phyloP scores from a whole-genome alignment of 768 basidiomycete genomes.

The Panaeolus papilionaceus region DNA sequence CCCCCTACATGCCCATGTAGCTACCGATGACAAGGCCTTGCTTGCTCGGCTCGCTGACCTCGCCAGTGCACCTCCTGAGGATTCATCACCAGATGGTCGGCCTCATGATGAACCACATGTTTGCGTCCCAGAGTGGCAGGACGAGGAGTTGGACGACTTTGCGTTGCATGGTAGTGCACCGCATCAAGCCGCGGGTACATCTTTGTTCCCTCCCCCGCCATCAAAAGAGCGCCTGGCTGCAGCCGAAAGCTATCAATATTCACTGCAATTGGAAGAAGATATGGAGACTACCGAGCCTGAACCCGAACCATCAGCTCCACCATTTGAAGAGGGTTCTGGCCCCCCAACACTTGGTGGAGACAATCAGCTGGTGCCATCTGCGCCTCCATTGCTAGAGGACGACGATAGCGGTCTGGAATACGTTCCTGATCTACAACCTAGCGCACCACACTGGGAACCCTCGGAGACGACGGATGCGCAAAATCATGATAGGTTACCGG shows the following conservation, averaged over 20 bases:
- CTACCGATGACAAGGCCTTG: slow-evolving; percentile 68
- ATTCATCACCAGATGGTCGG: slow-evolving; percentile 25
- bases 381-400: slow-evolving; percentile 44
- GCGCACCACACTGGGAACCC: slow-evolving; percentile 31
- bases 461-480: slow-evolving; percentile 22
- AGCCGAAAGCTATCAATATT: slow-evolving; percentile 46
- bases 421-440: slow-evolving; percentile 25
- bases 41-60: slow-evolving; percentile 58
- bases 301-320: slow-evolving; percentile 49
- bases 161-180: slow-evolving; percentile 21
- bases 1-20: slow-evolving; percentile 55
- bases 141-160: slow-evolving; percentile 51
- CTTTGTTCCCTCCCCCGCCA: slow-evolving; percentile 50
- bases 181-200: slow-evolving; percentile 28
- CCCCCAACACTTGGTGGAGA: slow-evolving; percentile 35
- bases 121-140: slow-evolving; percentile 62
- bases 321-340: slow-evolving; percentile 49
- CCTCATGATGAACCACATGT: slow-evolving; percentile 31
- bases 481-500: slow-evolving; percentile 25
- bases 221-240: slow-evolving; percentile 49
- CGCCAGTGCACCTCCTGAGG: slow-evolving; percentile 58
- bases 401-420: slow-evolving; percentile 27
- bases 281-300: slow-evolving; percentile 40
- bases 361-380: slow-evolving; percentile 50
- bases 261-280: slow-evolving; percentile 45